phyloP scores from a whole-genome alignment of 768 basidiomycete species.

The Amanita thiersii region DNA sequence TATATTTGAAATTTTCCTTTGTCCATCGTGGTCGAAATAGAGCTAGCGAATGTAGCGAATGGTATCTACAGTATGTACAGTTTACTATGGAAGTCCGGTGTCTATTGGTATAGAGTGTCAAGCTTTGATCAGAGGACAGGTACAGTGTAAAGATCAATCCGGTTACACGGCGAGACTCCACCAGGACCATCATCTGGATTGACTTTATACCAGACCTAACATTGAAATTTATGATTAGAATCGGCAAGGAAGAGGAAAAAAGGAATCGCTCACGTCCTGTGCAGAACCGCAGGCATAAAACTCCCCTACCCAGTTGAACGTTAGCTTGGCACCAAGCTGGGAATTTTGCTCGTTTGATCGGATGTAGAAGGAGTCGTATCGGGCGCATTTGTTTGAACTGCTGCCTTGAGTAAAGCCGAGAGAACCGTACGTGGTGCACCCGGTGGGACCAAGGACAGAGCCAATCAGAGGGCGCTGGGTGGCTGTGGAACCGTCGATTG shows the following conservation, averaged over 20 bases:
- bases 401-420: constrained; percentile 18
- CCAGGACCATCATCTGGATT: constrained; percentile 4
- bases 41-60: too few species aligned
- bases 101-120: too few species aligned
- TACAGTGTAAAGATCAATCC: constrained; percentile 7
- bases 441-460: constrained; percentile 13
- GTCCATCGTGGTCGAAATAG: too few species aligned
- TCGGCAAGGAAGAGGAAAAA: background rate
- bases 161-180: constrained; percentile 3
- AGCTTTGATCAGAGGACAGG: too few species aligned
- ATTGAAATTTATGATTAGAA: background rate
- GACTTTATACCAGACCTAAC: constrained; percentile 9
- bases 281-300: constrained; percentile 22
- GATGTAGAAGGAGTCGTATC: constrained; percentile 18
- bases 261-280: constrained; percentile 17
- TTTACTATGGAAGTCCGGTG: too few species aligned
- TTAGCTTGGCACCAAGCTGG: constrained; percentile 20
- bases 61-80: too few species aligned
- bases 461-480: constrained; percentile 14
- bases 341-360: constrained; percentile 20
- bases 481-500: constrained; percentile 8
- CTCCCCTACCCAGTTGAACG: constrained; percentile 19
- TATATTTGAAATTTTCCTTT: constrained; percentile 52
- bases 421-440: constrained; percentile 20
- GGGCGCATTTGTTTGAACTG: constrained; percentile 24